A percentile compares a stretch with the other conserved stretches of the same genome.
These are phyloP conservation scores for Chondrus crispus DNA, from an alignment of 23 red algal genomes.

Conservation along the genomic window DNA sequence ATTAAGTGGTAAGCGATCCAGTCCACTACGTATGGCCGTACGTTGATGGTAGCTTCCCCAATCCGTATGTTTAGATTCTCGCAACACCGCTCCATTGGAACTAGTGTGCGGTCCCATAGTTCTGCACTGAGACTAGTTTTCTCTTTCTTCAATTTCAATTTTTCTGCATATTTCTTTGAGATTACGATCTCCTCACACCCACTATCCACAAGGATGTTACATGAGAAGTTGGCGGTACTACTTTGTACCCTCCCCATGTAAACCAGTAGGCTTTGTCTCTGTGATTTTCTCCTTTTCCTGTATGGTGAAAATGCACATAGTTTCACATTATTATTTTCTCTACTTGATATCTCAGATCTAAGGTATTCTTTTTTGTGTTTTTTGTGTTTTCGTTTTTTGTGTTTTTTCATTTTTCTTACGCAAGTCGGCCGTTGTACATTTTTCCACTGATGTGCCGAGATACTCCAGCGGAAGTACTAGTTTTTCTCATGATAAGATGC, in stretches of 20 bases:
- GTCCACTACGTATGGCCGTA: constrained; percentile 11
- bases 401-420: neutral
- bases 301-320: neutral
- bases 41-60: neutral
- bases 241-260: neutral
- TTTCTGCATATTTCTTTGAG: neutral
- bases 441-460: neutral
- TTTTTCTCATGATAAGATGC: neutral
- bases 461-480: neutral
- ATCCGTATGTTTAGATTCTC: constrained; percentile 23
- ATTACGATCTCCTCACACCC: neutral
- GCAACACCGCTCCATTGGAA: constrained; percentile 27
- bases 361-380: too few relatives aligned
- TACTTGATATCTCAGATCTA: too few relatives aligned
- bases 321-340: too few relatives aligned
- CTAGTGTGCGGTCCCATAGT: constrained; percentile 30
- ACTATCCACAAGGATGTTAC: neutral
- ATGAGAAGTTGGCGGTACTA: neutral
- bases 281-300: neutral
- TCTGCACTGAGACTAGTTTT: constrained; percentile 9
- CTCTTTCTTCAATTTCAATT: neutral
- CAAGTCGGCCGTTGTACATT: neutral
- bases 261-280: neutral
- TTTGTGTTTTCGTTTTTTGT: neutral
- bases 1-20: constrained; percentile 12